Evolutionary conservation across 2,329 filamentous ascomycete genomes (phyloP), one percentile per base, ranked within the genome.

Genomic region (Cladosporium oxysporum): DNA sequence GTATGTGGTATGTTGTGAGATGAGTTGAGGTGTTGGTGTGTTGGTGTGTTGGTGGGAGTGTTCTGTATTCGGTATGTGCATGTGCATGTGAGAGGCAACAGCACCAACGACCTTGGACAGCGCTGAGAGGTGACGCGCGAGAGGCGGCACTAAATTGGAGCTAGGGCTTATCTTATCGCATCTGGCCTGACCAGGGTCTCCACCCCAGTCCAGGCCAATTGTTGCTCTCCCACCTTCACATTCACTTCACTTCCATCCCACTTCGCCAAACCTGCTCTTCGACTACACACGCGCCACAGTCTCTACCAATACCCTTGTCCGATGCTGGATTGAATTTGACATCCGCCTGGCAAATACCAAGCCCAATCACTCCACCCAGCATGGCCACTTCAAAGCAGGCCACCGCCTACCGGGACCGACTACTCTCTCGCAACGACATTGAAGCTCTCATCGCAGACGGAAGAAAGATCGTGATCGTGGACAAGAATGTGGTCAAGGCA

Each of bases 381-480:
- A 72, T 71, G 69, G 66, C 69, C 37, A 44, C 66, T 10, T 29
- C 65, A 50, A 50, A 64, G 35, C 55, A 63, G 21, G 53, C 31
- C 21, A 66, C 58, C 58, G 66, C 58, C 37, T 63, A 66, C 35
- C 60, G 69, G 52, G 73, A 76, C 33, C 55, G 60, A 8, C 35
- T 73, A 60, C 68, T 76, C 49, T 68, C 70, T 12, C 70, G 76
- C 28, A 65, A 70, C 62, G 71, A 76, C 21, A 85, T 96, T 67
- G 93, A 97, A 78, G 87, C 85, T 6, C 81, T 94, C 72, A 97
- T 99, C 74, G 91, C 93, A 7, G 87, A 91, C 66, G 94, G 93
- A 5, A 86, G 87, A 66, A 87, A 87, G 69, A 86, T 99, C 65
- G 85, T 97, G 68, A 92, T 99, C 62, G 83, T 95, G 67, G 88